Evolutionary conservation across 768 basidiomycete genomes (phyloP), one percentile per base, ranked within the genome.

Genomic region (Boletales sp.): DNA sequence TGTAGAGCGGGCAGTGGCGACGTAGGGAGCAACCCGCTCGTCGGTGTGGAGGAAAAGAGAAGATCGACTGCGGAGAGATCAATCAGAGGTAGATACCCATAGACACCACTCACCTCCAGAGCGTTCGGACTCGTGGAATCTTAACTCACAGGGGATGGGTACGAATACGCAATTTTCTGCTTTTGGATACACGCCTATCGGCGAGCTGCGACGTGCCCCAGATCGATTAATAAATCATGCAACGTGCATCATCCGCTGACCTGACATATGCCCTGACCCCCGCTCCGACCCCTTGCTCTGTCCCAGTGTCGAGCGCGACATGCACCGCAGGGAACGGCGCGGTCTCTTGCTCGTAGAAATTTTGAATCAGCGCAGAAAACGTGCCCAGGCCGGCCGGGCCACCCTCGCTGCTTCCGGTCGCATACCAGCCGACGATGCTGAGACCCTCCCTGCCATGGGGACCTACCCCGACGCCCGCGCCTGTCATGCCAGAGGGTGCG

Each of bases 331-430:
- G 90, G 66, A 87, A 83, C 3, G 93, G 90, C 0, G 82, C 76
- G 6, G 91, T 92, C 70, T 97, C 93, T 77, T 90, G 85, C 36
- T 90, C 83, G 70, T 96, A 98, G 74, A 96, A 96, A 71, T 94
- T 93, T 77, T 97, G 95, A 64, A 98, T 94, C 58, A 98, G 80
- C 11, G 95, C 93, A 25, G 94, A 94, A 73, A 93, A 94, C 8
- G 90, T 91, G 72, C 94, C 94, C 49, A 97, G 78, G 32, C 62
- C 55, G 3, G 40, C 53, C 41, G 53, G 56, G n/a, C 54, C 56
- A 86, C 50, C 40, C 53, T 65, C 65, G 46, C 53, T 57, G 83
- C 90, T 86, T 51, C 90, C 90, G 2, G 95, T 96, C 11, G 60
- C 64, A 54, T 62, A 96, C 95, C 95, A 98, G 57, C 95, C 95